A percentile compares a stretch with the other conserved stretches of the same genome.
These are phyloP conservation scores for Rhizopogon vinicolor DNA, from an alignment of 768 basidiomycete species.

Conservation along the genomic window DNA sequence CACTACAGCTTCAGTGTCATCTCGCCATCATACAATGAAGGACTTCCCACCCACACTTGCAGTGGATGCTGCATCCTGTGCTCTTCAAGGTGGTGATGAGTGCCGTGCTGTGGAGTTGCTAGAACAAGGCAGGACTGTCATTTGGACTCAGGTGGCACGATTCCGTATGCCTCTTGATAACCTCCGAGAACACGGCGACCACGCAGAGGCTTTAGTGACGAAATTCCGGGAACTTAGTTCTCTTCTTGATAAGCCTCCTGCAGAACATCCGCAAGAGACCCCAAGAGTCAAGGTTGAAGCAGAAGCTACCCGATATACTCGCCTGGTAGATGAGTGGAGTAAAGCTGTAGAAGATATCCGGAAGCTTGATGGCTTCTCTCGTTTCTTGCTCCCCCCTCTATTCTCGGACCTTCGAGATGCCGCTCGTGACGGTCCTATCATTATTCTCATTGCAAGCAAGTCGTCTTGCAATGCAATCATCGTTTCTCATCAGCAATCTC, in stretches of 20 bases:
- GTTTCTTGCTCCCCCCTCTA: constrained; percentile 9
- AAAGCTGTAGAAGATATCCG: constrained; percentile 7
- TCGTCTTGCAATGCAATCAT: no score
- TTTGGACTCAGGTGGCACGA: constrained; percentile 24
- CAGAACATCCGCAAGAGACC: neutral
- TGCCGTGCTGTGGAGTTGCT: constrained; percentile 23
- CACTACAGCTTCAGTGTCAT: neutral
- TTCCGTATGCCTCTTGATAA: constrained; percentile 14
- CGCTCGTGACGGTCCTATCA: constrained; percentile 1
- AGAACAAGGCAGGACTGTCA: constrained; percentile 23
- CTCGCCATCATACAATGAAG: neutral
- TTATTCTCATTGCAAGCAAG: no score
- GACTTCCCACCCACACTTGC: constrained; percentile 1
- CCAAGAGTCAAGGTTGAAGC: neutral
- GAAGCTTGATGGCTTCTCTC: constrained; percentile 6
- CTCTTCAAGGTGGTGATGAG: constrained; percentile 6
- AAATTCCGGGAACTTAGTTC: neutral
- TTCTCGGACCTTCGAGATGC: constrained; percentile 5
- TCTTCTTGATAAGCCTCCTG: neutral
- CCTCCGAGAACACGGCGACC: neutral
- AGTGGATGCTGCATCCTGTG: constrained; percentile 13
- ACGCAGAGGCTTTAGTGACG: neutral
- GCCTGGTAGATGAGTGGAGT: constrained; percentile 5
- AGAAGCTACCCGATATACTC: neutral
- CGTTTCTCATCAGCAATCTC: no score